A percentile compares a stretch with the other conserved stretches of the same genome.
phyloP scores from a whole-genome alignment of 495 filamentous ascomycete species.

The Lentithecium fluviatile region DNA sequence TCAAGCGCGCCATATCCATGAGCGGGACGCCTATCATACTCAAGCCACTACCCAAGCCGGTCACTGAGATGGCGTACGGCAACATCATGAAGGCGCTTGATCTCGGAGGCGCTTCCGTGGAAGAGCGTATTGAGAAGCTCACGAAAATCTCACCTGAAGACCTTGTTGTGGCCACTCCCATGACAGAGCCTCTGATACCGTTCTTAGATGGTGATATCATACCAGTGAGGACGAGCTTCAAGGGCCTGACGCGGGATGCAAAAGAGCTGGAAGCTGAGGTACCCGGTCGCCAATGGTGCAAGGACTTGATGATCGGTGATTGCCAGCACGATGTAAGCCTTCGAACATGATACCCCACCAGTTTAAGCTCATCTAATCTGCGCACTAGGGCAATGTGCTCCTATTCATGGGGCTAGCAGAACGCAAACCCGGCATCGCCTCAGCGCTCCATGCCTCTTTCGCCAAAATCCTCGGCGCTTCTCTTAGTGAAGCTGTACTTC shows the following conservation, averaged over 20 bases:
- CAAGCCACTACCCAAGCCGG: constrained; percentile 37
- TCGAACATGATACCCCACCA: not conserved
- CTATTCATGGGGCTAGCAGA: constrained; percentile 26
- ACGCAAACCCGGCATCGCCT: constrained; percentile 40
- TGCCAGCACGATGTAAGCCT: constrained; percentile 46
- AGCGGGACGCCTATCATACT: constrained; percentile 44
- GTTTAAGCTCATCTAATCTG: not conserved
- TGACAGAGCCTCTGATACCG: constrained; percentile 31
- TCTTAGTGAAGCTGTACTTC: constrained; percentile 39
- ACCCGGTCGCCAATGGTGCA: constrained; percentile 36
- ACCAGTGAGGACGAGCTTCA: constrained; percentile 34
- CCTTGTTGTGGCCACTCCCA: constrained; percentile 38
- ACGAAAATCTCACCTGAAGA: constrained; percentile 42
- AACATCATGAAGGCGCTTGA: constrained; percentile 43
- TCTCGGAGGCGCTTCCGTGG: constrained; percentile 35
- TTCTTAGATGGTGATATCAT: constrained; percentile 47
- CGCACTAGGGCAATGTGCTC: constrained; percentile 38
- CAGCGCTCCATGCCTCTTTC: constrained; percentile 40
- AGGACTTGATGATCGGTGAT: constrained; percentile 48
- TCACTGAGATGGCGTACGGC: constrained; percentile 45
- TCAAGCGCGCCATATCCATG: constrained; percentile 47
- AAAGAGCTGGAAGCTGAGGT: constrained; percentile 19
- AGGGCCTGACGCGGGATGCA: constrained; percentile 20
- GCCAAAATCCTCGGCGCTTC: constrained; percentile 27
- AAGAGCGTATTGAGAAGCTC: constrained; percentile 43